A percentile compares a stretch with the other conserved stretches of the same genome.
Evolutionary conservation across 179 eudicot species (phyloP).

Genomic region (Carnegiea gigantea): DNA sequence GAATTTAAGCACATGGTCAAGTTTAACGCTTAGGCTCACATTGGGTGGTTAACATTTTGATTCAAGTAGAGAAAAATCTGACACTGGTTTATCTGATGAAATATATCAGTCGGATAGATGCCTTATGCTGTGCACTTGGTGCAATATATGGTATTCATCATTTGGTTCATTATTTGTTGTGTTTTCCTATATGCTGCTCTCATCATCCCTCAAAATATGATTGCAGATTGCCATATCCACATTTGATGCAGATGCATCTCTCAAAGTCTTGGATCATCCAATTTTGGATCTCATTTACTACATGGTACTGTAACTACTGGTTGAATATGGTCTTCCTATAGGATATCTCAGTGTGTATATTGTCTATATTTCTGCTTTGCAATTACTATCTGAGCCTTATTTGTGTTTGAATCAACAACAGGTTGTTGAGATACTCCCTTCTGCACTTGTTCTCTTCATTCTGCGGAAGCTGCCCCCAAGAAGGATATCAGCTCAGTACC

Average conservation of each 20-base stretch:
- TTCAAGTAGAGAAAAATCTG: background rate
- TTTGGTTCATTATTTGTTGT: background rate
- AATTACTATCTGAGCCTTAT: background rate
- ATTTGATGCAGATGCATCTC: constrained; percentile 71
- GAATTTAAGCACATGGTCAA: too few relatives aligned
- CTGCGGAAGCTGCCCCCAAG: constrained; percentile 89
- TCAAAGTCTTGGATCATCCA: constrained; percentile 80
- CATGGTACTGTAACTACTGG: constrained; percentile 43
- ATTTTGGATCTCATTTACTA: constrained; percentile 70
- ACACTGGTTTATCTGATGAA: background rate
- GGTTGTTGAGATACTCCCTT: constrained; percentile 90
- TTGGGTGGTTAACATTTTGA: background rate
- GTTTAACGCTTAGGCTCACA: background rate
- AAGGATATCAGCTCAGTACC: constrained; percentile 70
- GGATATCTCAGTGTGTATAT: background rate
- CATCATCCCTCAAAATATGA: background rate
- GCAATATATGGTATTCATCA: background rate
- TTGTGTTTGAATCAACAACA: constrained; percentile 26
- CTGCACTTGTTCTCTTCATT: constrained; percentile 87
- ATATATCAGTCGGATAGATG: background rate
- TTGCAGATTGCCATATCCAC: constrained; percentile 73
- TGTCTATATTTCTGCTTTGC: background rate
- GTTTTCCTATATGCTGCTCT: background rate
- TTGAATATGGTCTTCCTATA: background rate
- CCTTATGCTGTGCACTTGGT: background rate